These are phyloP conservation scores for Microcera coccophila DNA, from an alignment of 2,329 filamentous ascomycete species.

Conservation along the genomic window DNA sequence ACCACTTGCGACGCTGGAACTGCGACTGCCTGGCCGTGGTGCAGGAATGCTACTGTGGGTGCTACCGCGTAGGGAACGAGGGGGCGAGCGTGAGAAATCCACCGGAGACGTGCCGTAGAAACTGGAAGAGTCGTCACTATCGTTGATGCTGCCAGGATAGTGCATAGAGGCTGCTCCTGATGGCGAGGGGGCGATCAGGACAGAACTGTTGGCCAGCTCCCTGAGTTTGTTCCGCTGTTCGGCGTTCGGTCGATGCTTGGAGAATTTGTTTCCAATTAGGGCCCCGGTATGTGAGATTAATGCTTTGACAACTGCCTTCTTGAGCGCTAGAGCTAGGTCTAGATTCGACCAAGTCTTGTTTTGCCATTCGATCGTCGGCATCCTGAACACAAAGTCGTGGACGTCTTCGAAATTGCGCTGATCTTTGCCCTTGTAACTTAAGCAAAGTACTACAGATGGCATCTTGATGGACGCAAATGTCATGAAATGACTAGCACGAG, in stretches of 20 bases:
- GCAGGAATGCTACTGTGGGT: slow-evolving; percentile 46
- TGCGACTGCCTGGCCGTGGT: slow-evolving; percentile 46
- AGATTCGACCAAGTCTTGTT: slow-evolving; percentile 99
- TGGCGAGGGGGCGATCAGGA: slow-evolving; percentile 53
- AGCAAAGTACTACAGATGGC: slow-evolving; percentile 87
- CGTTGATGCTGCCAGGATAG: slow-evolving; percentile 42
- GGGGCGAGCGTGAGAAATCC: slow-evolving; percentile 58
- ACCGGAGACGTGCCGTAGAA: slow-evolving; percentile 51
- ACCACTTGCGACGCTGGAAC: slow-evolving; percentile 50
- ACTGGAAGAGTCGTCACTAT: slow-evolving; percentile 56
- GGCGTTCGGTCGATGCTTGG: slow-evolving; percentile 76
- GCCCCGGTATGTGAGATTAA: slow-evolving; percentile 93
- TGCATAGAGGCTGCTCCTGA: slow-evolving; percentile 34
- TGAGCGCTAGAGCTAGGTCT: slow-evolving; percentile 85
- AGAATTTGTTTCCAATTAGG: slow-evolving; percentile 96
- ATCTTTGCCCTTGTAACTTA: slow-evolving; percentile 94
- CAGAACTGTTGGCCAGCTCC: slow-evolving; percentile 76
- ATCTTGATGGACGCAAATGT: slow-evolving; percentile 94
- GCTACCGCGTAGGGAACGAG: slow-evolving; percentile 47
- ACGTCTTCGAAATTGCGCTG: slow-evolving; percentile 95
- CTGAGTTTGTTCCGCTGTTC: slow-evolving; percentile 75
- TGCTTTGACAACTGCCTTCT: slow-evolving; percentile 90
- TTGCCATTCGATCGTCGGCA: slow-evolving; percentile 90
- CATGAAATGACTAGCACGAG: slow-evolving; percentile 93
- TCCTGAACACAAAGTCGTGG: slow-evolving; percentile 93